Percentiles rank a stretch among this genome's conserved stretches.
Conservation (phyloP, 306 rosid species). For the Rosa rugosa region DNA sequence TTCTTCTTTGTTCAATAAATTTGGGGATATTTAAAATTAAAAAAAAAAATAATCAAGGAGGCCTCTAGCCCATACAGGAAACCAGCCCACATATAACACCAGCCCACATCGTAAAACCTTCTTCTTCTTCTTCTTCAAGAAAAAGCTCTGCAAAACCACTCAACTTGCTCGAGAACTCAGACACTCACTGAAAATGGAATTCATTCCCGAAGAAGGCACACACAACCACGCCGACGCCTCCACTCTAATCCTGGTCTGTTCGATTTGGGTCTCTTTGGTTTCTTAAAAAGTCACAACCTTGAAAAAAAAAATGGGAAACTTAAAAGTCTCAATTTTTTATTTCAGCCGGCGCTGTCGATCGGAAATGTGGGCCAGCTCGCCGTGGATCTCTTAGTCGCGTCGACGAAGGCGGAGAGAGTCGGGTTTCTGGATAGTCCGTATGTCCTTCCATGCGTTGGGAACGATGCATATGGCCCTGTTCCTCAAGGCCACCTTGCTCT, state of each 20-base stretch:
- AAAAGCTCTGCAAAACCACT: not conserved
- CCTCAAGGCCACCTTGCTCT: slow-evolving; percentile 84
- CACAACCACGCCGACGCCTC: slow-evolving; percentile 32
- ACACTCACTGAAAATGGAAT: slow-evolving; percentile 41
- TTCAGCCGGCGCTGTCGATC: slow-evolving; percentile 83
- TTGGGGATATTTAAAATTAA: too few relatives aligned
- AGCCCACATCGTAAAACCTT: not conserved
- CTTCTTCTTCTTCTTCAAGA: not conserved
- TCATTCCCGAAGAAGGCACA: slow-evolving; percentile 62
- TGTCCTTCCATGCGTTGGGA: slow-evolving; percentile 90
- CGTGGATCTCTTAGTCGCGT: slow-evolving; percentile 70
- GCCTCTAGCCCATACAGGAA: not conserved
- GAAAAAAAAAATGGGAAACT: not conserved
- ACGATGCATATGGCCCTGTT: slow-evolving; percentile 79
- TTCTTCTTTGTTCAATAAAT: too few relatives aligned
- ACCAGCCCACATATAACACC: not conserved
- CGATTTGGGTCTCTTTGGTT: not conserved
- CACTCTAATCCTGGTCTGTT: slow-evolving; percentile 68
- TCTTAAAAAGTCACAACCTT: not conserved
- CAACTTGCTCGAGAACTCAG: not conserved
- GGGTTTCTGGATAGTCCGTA: slow-evolving; percentile 78
- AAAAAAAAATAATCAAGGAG: too few relatives aligned
- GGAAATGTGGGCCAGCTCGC: slow-evolving; percentile 89
- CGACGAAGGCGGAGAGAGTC: slow-evolving; percentile 63
- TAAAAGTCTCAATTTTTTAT: not conserved